Evolutionary conservation across 2,329 filamentous ascomycete species (phyloP).

Genomic region (Aphanocladium album): DNA sequence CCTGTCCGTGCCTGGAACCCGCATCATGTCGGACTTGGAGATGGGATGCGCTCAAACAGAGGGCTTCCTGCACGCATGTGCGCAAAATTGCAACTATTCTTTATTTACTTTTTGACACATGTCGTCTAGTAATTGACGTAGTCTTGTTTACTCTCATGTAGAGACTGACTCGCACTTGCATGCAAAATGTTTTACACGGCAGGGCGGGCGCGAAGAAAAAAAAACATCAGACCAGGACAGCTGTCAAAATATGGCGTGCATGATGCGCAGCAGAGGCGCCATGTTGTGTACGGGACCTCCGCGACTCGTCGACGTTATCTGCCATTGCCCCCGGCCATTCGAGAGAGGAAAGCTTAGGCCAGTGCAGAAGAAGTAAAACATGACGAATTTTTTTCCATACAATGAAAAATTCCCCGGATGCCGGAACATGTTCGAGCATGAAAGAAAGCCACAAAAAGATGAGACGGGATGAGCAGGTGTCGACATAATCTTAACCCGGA

Average conservation of each 20-base stretch:
- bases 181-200: neutral
- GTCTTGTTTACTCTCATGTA: neutral
- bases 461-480: slow-evolving; percentile 2
- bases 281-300: neutral
- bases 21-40: neutral
- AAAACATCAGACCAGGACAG: neutral
- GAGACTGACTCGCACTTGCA: neutral
- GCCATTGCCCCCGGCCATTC: neutral
- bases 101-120: neutral
- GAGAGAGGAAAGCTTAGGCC: neutral
- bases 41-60: neutral
- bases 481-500: neutral
- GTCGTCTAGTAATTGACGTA: neutral
- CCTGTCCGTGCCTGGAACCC: neutral
- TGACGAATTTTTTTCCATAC: neutral
- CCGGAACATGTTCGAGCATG: neutral
- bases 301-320: neutral
- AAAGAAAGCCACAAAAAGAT: neutral
- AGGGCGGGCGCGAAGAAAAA: neutral
- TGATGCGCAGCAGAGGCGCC: neutral
- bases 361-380: neutral
- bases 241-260: neutral
- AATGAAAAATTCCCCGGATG: neutral
- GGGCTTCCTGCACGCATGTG: neutral
- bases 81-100: neutral